Base-by-base conservation (phyloP, 2,329 filamentous ascomycete species). In the Boeremia lycopersici region DNA sequence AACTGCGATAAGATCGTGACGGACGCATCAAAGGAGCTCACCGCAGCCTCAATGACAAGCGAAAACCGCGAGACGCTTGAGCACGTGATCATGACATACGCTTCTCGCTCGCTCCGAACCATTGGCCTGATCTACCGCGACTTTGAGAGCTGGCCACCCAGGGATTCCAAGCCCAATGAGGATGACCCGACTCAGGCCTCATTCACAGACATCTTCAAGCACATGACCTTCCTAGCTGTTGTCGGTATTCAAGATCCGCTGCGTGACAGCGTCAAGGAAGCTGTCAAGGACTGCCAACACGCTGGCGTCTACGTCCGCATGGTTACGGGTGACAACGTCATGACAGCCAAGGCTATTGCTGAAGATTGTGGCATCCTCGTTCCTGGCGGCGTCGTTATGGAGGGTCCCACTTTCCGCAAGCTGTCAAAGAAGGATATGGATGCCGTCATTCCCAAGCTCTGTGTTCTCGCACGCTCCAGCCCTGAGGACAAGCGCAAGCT, bases 101-200 rank as follows among this genome's bases (percentile, higher is more conserved):
- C 92, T 9, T 86, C 84, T 25, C 84, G 88, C 15, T 96, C 91
- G 7, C 81, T 96, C 29, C 86, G 92, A 59, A 96, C 92, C 1
- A 96, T 96, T 63, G 90, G 88, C 38, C 83, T 96, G 60, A 81
- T 91, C 48, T 96, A 91, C 76, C 88, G 87, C 51, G 92, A 96
- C 65, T 96, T 95, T 62, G 84, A 90, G 23, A 83, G 84, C 48
- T 89, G 92, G 92, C 92, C 93, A 25, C 91, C 91, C 4, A 83
- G 80, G 56, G 48, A 57, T 8, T 82, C 83, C 42, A 84, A 82
- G 13, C 84, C 78, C 36, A 81, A 81, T 29, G 84, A 88, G 58
- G 86, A 89, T 56, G 86, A 89, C 62, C 71, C 78, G 7, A 82
- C 81, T 19, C 82, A 88, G 53, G 86, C 84, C 15, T 78, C 86